Percentiles rank a stretch among this genome's conserved stretches.
These are phyloP conservation scores for Rhytidiadelphus loreus DNA, from an alignment of 225 moss, liverwort and hornwort species.

Conservation along the genomic window DNA sequence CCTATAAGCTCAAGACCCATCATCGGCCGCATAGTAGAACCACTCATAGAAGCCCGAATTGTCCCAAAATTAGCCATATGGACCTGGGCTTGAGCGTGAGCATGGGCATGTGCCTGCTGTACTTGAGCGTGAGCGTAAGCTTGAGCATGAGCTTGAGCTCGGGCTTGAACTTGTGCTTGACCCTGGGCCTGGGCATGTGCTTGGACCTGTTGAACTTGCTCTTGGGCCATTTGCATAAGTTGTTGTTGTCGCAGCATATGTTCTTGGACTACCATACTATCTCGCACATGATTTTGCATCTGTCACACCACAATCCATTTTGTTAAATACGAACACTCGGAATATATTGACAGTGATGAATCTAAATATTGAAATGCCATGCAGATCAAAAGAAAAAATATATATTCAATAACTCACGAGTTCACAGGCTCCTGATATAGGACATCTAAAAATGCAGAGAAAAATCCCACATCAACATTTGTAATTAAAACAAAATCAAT, in stretches of 20 bases:
- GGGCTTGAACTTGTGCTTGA: neutral
- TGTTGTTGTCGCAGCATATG: conserved; percentile 59
- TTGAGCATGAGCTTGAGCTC: conserved; percentile 17
- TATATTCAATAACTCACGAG: neutral
- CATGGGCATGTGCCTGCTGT: conserved; percentile 20
- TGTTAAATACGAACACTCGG: neutral
- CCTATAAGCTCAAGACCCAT: conserved; percentile 52
- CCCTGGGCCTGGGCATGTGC: conserved; percentile 1
- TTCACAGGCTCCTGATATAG: neutral
- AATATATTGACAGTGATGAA: neutral
- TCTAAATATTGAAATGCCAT: neutral
- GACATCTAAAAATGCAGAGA: neutral
- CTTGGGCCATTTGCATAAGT: conserved; percentile 66
- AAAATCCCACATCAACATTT: neutral
- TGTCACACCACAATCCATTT: conserved; percentile 6
- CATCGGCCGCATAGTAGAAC: conserved; percentile 41
- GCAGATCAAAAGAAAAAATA: neutral
- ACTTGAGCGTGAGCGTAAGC: conserved; percentile 8
- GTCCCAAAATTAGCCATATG: conserved; percentile 40
- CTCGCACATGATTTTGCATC: conserved; percentile 62
- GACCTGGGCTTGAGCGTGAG: conserved; percentile 30
- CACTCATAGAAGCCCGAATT: conserved; percentile 42
- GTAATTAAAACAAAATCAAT: neutral
- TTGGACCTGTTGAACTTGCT: conserved; percentile 32
- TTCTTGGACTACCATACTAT: conserved; percentile 62